A percentile compares a stretch with the other conserved stretches of the same genome.
These are phyloP conservation scores for Diplodia mutila DNA, from an alignment of 2,329 filamentous ascomycete species.

Conservation along the genomic window DNA sequence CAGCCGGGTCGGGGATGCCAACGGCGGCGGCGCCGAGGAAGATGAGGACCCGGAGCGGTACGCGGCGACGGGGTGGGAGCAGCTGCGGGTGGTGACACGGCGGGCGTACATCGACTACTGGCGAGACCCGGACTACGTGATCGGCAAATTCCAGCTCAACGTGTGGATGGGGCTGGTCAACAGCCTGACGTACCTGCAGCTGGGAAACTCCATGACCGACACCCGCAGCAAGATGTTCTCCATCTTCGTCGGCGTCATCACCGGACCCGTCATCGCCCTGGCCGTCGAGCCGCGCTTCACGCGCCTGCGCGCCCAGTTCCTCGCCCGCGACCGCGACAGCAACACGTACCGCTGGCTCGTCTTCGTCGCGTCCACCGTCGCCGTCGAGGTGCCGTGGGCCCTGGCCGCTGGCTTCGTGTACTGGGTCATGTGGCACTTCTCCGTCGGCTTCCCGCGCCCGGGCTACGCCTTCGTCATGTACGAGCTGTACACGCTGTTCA, in stretches of 20 bases:
- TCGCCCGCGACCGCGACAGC: neutral
- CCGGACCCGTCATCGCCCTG: neutral
- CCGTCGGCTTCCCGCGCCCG: conserved; percentile 73
- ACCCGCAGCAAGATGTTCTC: conserved; percentile 4
- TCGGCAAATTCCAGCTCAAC: neutral
- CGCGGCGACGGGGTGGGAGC: neutral
- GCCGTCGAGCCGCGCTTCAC: conserved; percentile 4
- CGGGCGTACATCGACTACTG: conserved; percentile 1
- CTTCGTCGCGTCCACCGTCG: conserved; percentile 76
- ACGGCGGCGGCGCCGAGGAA: too few species aligned
- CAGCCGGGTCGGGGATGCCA: too few species aligned
- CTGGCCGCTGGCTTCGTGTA: conserved; percentile 69
- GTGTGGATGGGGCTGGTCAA: neutral
- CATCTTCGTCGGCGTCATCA: conserved; percentile 1
- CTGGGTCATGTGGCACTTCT: conserved; percentile 80
- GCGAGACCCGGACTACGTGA: neutral
- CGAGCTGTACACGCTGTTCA: conserved; percentile 72
- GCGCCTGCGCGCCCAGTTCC: neutral
- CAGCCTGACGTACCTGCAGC: neutral
- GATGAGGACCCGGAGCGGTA: neutral
- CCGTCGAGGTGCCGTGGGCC: conserved; percentile 82
- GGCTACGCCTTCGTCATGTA: conserved; percentile 75
- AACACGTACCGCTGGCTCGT: conserved; percentile 72
- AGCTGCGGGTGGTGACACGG: neutral
- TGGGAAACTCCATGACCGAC: neutral